Percentiles rank a stretch among this genome's conserved stretches.
Evolutionary conservation across 2,329 filamentous ascomycete genomes (phyloP).

Genomic region (Fusarium sp.): DNA sequence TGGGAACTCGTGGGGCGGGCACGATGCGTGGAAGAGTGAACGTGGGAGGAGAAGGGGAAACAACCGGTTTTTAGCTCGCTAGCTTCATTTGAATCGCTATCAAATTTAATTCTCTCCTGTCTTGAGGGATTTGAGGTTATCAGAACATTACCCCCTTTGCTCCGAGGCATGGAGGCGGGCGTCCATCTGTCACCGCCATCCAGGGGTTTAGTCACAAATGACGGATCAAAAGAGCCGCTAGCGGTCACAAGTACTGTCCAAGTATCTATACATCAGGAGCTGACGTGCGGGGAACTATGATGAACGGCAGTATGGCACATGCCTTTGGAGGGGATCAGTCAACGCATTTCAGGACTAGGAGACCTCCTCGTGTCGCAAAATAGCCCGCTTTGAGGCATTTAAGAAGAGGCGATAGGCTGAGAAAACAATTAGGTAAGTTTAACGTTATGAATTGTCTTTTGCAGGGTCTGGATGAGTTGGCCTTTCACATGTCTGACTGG

Average conservation of each 20-base stretch:
- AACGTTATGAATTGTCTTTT: constrained; percentile 4
- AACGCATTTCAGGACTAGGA: not conserved
- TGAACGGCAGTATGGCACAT: not conserved
- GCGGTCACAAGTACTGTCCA: not conserved
- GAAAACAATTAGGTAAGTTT: not conserved
- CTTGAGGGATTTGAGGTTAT: not conserved
- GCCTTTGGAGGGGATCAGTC: not conserved
- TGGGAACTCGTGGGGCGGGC: not conserved
- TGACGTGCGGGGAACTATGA: not conserved
- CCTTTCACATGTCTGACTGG: not conserved
- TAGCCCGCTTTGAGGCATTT: not conserved
- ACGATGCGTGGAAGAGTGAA: not conserved
- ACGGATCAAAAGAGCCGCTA: not conserved
- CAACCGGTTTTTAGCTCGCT: not conserved
- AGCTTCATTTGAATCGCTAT: too few species aligned
- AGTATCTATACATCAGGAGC: not conserved
- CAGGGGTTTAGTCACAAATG: not conserved
- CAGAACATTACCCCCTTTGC: not conserved
- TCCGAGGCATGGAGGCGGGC: not conserved
- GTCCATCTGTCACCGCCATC: not conserved
- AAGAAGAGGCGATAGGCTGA: not conserved
- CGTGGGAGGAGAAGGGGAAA: not conserved
- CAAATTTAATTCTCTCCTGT: not conserved
- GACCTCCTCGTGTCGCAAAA: not conserved
- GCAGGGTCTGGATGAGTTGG: not conserved